Percentiles rank a stretch among this genome's conserved stretches.
These are phyloP conservation scores for Annulohypoxylon stygium DNA, from an alignment of 495 filamentous ascomycete genomes.

Conservation along the genomic window DNA sequence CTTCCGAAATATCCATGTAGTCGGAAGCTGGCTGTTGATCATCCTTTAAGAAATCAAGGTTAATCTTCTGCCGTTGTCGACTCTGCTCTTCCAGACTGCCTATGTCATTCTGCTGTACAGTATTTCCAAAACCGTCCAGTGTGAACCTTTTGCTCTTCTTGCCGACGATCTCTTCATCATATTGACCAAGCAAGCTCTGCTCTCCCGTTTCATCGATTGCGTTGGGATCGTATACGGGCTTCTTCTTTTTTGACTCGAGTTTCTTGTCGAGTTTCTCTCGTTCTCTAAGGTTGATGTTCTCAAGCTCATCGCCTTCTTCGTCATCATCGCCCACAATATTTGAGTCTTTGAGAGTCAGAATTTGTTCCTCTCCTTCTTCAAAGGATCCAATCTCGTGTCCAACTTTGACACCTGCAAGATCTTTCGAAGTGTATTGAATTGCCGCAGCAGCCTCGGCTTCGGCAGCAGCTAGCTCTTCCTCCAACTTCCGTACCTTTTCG, in stretches of 20 bases:
- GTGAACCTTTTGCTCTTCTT: constrained; percentile 93
- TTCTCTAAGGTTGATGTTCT: constrained; percentile 83
- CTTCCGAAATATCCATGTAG: constrained; percentile 85
- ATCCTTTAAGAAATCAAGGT: constrained; percentile 71
- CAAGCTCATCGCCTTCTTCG: constrained; percentile 92
- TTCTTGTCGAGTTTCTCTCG: constrained; percentile 81
- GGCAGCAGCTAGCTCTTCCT: constrained; percentile 75
- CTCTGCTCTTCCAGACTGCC: constrained; percentile 65
- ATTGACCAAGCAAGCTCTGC: constrained; percentile 80
- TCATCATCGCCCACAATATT: constrained; percentile 83
- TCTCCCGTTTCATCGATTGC: constrained; percentile 76
- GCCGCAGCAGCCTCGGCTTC: constrained; percentile 60
- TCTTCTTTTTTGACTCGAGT: constrained; percentile 90
- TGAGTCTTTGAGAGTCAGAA: constrained; percentile 91
- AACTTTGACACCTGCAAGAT: constrained; percentile 91
- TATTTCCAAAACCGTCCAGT: constrained; percentile 79
- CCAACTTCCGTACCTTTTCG: constrained; percentile 78
- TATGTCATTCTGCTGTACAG: constrained; percentile 72
- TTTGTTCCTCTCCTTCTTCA: constrained; percentile 81
- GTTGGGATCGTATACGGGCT: constrained; percentile 88
- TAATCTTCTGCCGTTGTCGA: constrained; percentile 77
- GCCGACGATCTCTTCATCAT: constrained; percentile 94
- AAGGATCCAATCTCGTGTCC: constrained; percentile 85
- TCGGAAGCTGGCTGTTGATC: constrained; percentile 73
- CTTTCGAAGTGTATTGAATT: constrained; percentile 79